A percentile compares a stretch with the other conserved stretches of the same genome.
Evolutionary conservation across 495 filamentous ascomycete species (phyloP).

Genomic region (Aspergillus saccharolyticus): DNA sequence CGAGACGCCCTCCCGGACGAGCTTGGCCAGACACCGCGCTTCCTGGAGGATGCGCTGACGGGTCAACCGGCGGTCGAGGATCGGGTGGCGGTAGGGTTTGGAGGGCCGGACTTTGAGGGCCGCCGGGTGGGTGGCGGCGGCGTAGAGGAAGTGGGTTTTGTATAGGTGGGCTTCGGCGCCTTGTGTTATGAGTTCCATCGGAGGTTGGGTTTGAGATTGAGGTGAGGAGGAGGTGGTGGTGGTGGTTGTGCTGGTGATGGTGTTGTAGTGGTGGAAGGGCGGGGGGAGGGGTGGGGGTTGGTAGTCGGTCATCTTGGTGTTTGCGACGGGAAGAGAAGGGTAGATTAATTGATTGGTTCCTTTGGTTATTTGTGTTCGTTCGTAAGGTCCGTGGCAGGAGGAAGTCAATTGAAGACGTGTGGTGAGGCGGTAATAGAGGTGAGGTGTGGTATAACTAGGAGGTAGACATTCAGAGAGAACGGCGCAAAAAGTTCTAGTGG

Average conservation of each 20-base stretch:
- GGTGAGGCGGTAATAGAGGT: too few relatives aligned
- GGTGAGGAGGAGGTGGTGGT: not conserved
- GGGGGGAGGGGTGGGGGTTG: not conserved
- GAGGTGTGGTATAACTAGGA: too few relatives aligned
- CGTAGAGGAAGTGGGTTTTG: constrained; percentile 72
- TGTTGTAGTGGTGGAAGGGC: not conserved
- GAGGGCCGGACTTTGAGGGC: constrained; percentile 90
- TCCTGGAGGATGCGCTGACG: constrained; percentile 81
- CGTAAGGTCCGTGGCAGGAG: too few relatives aligned
- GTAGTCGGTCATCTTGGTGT: not conserved
- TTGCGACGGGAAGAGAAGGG: not conserved
- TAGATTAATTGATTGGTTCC: too few relatives aligned
- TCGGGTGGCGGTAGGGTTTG: constrained; percentile 89
- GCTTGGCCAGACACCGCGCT: constrained; percentile 74
- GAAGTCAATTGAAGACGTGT: too few relatives aligned
- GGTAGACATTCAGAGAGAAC: not conserved
- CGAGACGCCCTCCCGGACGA: constrained; percentile 66
- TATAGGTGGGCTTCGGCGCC: constrained; percentile 95
- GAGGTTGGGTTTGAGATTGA: constrained; percentile 21
- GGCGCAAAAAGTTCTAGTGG: not conserved
- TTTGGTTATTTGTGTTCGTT: too few relatives aligned
- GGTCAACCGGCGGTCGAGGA: constrained; percentile 81
- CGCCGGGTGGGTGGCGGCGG: constrained; percentile 53
- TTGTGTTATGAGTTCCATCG: constrained; percentile 67
- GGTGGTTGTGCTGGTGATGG: not conserved